A percentile compares a stretch with the other conserved stretches of the same genome.
phyloP scores from a whole-genome alignment of 331 rosid species.

The Saraca asoca region DNA sequence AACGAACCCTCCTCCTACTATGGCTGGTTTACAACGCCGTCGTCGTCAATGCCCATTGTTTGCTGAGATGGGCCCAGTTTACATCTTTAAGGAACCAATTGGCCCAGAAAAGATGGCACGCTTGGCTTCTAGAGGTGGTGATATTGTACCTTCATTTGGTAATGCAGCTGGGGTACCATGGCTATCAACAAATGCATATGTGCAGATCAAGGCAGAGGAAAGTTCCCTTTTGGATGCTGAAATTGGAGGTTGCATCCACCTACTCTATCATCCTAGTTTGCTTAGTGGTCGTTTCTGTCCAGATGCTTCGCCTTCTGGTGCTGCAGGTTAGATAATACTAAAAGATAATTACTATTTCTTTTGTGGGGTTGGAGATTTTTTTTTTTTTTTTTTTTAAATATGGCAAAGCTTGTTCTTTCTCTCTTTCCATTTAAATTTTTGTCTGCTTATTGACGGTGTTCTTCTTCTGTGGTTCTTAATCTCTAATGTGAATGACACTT shows the following conservation, averaged over 20 bases:
- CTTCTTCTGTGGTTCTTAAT: neutral
- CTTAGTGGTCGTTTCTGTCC: constrained; percentile 95
- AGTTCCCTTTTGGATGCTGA: constrained; percentile 90
- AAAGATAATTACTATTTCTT: neutral
- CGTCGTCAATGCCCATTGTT: constrained; percentile 98
- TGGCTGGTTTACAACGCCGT: constrained; percentile 99
- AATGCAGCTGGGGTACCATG: constrained; percentile 90
- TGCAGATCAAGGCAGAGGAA: constrained; percentile 72
- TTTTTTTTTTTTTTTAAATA: neutral
- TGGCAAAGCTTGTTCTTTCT: constrained; percentile 10
- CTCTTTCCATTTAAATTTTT: neutral
- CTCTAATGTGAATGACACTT: constrained; percentile 10
- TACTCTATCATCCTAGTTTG: constrained; percentile 92
- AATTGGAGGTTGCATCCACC: constrained; percentile 84
- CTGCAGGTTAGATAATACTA: constrained; percentile 62
- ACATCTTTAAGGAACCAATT: constrained; percentile 91
- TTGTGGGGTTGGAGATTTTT: constrained; percentile 21
- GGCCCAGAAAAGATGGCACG: constrained; percentile 89
- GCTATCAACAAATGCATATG: constrained; percentile 72
- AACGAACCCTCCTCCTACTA: constrained; percentile 98
- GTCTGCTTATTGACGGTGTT: constrained; percentile 4
- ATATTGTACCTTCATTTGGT: constrained; percentile 86
- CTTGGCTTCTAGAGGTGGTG: constrained; percentile 94
- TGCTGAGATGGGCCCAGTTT: constrained; percentile 99
- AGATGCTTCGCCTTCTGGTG: constrained; percentile 96